Percentiles rank a stretch among this genome's conserved stretches.
These are phyloP conservation scores for Xylaria grammica DNA, from an alignment of 495 filamentous ascomycete genomes.

Conservation along the genomic window DNA sequence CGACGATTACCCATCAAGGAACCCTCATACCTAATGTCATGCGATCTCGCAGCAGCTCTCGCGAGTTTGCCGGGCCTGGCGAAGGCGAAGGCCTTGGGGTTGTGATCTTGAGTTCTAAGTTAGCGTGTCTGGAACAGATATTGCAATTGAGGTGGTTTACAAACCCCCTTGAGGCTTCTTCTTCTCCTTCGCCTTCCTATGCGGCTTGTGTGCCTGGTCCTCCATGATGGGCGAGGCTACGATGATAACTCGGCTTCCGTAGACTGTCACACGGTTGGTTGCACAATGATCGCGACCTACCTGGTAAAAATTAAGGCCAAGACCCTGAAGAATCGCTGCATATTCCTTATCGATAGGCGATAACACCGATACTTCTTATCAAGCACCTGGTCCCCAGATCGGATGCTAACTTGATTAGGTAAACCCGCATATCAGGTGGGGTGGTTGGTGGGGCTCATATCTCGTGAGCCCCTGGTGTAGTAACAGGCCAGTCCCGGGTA, in stretches of 20 bases:
- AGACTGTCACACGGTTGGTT: conserved; percentile 10
- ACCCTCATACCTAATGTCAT: conserved; percentile 67
- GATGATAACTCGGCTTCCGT: not conserved
- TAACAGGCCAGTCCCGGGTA: not conserved
- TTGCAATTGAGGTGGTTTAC: conserved; percentile 19
- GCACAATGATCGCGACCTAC: conserved; percentile 1
- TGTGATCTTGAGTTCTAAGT: conserved; percentile 58
- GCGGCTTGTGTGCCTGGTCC: conserved; percentile 81
- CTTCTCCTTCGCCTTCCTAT: conserved; percentile 89
- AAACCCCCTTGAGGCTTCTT: conserved; percentile 68
- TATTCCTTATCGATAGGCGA: conserved; percentile 22
- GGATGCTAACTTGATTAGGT: not conserved
- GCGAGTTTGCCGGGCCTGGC: conserved; percentile 84
- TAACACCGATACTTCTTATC: not conserved
- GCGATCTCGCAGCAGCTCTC: conserved; percentile 82
- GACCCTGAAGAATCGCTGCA: not conserved
- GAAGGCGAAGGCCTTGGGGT: conserved; percentile 92
- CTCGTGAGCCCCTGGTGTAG: not conserved
- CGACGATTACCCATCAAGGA: conserved; percentile 19
- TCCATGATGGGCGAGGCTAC: conserved; percentile 61
- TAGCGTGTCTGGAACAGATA: conserved; percentile 14
- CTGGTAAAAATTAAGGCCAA: conserved; percentile 9
- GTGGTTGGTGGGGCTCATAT: not conserved
- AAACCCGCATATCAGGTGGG: not conserved
- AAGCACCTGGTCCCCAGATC: not conserved